phyloP scores from a whole-genome alignment of 305 asterid species.

The Rubia balearica region DNA sequence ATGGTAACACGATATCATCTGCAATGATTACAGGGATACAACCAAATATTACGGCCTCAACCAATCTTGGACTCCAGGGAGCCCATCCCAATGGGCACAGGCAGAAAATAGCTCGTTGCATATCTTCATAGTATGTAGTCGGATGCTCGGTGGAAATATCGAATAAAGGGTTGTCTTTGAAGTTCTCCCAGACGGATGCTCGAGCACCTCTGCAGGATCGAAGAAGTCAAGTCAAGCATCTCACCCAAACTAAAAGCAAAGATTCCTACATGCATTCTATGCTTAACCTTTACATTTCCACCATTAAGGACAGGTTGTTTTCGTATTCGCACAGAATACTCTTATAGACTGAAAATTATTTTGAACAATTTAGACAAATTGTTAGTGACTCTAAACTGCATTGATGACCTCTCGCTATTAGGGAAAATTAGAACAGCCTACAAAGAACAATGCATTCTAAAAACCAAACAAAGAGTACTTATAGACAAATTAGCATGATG shows the following conservation, averaged over 20 bases:
- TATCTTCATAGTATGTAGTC: conserved; percentile 66
- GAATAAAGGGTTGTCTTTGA: conserved; percentile 69
- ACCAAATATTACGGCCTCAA: conserved; percentile 75
- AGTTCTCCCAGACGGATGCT: conserved; percentile 78
- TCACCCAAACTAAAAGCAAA: not conserved
- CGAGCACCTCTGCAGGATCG: conserved; percentile 58
- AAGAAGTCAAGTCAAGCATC: not conserved
- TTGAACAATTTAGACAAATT: not conserved
- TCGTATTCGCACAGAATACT: not conserved
- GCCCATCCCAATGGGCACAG: conserved; percentile 91
- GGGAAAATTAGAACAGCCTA: not conserved
- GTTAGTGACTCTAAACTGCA: not conserved
- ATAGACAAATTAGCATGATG: not conserved
- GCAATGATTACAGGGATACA: conserved; percentile 82
- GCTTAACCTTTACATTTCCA: not conserved
- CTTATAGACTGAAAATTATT: not conserved
- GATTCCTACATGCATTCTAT: not conserved
- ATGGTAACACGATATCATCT: conserved; percentile 63
- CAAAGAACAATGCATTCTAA: not conserved
- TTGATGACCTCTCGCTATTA: not conserved
- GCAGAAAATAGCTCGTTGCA: conserved; percentile 71
- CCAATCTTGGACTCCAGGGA: conserved; percentile 85
- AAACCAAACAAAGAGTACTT: not conserved
- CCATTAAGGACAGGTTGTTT: no score
- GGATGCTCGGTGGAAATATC: conserved; percentile 80